These are phyloP conservation scores for Calvatia gigantea DNA, from an alignment of 768 basidiomycete genomes.

Conservation along the genomic window DNA sequence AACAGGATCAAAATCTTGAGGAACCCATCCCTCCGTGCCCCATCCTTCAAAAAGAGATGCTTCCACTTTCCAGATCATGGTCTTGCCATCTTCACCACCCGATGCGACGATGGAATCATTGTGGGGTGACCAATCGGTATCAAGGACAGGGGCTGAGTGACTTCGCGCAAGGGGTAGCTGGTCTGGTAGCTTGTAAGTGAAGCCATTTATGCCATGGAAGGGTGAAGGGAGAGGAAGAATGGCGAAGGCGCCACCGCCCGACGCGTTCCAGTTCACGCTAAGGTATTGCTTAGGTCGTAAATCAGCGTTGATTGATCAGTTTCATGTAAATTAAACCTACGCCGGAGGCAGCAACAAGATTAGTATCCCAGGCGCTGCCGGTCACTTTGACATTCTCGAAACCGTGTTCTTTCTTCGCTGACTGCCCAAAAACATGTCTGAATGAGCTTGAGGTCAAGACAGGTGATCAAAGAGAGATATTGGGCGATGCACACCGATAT, in stretches of 20 bases:
- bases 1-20: conserved; percentile 84
- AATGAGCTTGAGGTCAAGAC: conserved; percentile 5
- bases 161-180: conserved; percentile 88
- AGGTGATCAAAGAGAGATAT: conserved; percentile 11
- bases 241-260: conserved; percentile 92
- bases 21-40: conserved; percentile 80
- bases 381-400: conserved; percentile 84
- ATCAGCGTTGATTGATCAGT: neutral
- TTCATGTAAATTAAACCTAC: conserved; percentile 38
- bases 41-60: conserved; percentile 71
- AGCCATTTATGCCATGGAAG: conserved; percentile 46
- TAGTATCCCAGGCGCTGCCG: conserved; percentile 95
- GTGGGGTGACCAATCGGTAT: conserved; percentile 96
- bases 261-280: conserved; percentile 92
- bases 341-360: conserved; percentile 80
- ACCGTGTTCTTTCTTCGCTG: conserved; percentile 79
- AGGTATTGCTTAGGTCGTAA: conserved; percentile 65
- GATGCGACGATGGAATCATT: conserved; percentile 90
- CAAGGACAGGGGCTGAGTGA: conserved; percentile 81
- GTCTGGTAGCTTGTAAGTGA: conserved; percentile 86
- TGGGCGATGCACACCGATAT: conserved; percentile 56
- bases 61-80: conserved; percentile 87
- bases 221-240: conserved; percentile 84
- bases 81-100: conserved; percentile 91
- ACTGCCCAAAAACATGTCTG: conserved; percentile 91